Percentiles rank a stretch among this genome's conserved stretches.
Evolutionary conservation across 352 stramenopile genomes (phyloP).

Genomic region (Phytophthora nicotianae): DNA sequence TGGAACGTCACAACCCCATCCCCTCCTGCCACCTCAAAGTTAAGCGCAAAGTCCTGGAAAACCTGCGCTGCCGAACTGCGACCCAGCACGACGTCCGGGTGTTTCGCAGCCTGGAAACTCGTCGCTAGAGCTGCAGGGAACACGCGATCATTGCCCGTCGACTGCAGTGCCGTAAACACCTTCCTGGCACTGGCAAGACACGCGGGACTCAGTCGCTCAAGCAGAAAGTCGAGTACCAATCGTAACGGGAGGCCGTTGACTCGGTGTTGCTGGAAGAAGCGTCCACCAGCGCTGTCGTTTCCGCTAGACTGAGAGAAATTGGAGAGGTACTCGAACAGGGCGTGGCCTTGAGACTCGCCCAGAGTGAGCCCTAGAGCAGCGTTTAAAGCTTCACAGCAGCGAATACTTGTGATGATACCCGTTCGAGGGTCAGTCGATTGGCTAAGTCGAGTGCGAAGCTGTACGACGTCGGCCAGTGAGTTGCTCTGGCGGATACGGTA

Average conservation of each 20-base stretch:
- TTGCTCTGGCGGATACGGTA: slow-evolving; percentile 50
- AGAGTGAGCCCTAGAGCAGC: slow-evolving; percentile 45
- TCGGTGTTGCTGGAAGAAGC: slow-evolving; percentile 47
- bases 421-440: slow-evolving; percentile 67
- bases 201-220: slow-evolving; percentile 45
- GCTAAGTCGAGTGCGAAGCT: slow-evolving; percentile 48
- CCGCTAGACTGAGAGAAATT: slow-evolving; percentile 14
- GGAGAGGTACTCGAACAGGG: slow-evolving; percentile 56
- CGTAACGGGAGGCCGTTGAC: slow-evolving; percentile 38
- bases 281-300: slow-evolving; percentile 28
- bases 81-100: slow-evolving; percentile 66
- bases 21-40: slow-evolving; percentile 57
- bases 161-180: slow-evolving; percentile 56
- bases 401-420: slow-evolving; percentile 44
- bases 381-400: slow-evolving; percentile 49
- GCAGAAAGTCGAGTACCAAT: slow-evolving; percentile 44
- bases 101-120: slow-evolving; percentile 62
- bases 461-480: slow-evolving; percentile 49
- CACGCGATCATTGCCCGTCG: slow-evolving; percentile 56
- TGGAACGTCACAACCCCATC: slow-evolving; percentile 58
- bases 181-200: slow-evolving; percentile 41
- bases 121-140: slow-evolving; percentile 63
- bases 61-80: slow-evolving; percentile 38
- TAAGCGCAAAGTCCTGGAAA: slow-evolving; percentile 77
- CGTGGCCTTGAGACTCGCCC: slow-evolving; percentile 48